Evolutionary conservation across 768 basidiomycete genomes (phyloP), one percentile per base, ranked within the genome.

Genomic region (Lactarius tabidus): DNA sequence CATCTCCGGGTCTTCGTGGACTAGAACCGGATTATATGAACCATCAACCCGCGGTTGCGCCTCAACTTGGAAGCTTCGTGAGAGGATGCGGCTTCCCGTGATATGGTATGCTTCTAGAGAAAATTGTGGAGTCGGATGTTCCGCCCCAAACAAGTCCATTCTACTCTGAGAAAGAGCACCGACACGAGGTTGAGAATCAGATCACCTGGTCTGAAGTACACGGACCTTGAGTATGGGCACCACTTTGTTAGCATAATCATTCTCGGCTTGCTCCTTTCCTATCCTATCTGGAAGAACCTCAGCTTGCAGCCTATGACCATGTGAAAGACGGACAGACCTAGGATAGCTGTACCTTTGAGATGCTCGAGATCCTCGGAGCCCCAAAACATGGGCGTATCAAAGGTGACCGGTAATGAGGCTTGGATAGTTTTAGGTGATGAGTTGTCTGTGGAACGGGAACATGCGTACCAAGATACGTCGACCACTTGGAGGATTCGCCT

Each of bases 381-480:
- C 97, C 97, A 98, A 72, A 98, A 95, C 91, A 99, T 98, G 0
- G 94, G 93, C 0, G 95, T 95, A 69, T 89, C 82, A 72, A 98
- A 98, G 15, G 69, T 66, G 15, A 71, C 78, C 0, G 95, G 95
- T 65, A 98, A 80, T 18, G 81, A 82, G 31, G 75, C 90, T 91
- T 66, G 51, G 39, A 43, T 41, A 29, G 17, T 18, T 26, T 36
- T 57, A 31, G 31, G 28, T 12, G 48, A 28, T n/a, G 29, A 54
- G 5, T 33, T 6, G 38, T 23, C 31, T 8, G 39, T 48, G 18
- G 18, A 28, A 29, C 43, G 36, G 20, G 20, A 26, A 18, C 14
- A 17, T 17, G 75, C 84, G 55, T 63, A 91, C 91, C 77, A 15
- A 95, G 79, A 76, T 95, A 96, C 12, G 79, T 79, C 6, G 74